These are phyloP conservation scores for Kwoniella botswanensis DNA, from an alignment of 768 basidiomycete genomes.

Conservation along the genomic window DNA sequence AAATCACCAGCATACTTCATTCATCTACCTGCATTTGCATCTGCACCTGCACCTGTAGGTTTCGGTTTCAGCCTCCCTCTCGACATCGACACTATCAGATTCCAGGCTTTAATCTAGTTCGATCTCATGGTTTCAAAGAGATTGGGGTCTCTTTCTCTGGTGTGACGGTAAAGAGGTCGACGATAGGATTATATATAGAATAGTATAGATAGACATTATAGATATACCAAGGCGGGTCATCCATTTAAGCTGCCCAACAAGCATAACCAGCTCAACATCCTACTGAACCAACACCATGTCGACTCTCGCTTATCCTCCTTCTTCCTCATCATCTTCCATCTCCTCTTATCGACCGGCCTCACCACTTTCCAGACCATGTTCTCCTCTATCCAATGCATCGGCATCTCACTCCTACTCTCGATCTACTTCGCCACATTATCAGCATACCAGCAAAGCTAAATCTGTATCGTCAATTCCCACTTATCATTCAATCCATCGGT, in stretches of 20 bases:
- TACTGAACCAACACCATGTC: background rate
- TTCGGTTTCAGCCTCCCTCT: background rate
- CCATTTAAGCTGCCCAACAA: no score
- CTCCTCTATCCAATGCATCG: background rate
- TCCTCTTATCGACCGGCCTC: background rate
- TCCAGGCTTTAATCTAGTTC: background rate
- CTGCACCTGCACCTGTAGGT: background rate
- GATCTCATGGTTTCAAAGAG: no score
- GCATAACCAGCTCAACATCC: background rate
- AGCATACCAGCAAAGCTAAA: constrained; percentile 21
- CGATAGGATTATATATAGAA: no score
- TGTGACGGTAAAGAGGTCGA: background rate
- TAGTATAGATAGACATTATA: no score
- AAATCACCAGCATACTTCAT: background rate
- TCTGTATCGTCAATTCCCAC: constrained; percentile 33
- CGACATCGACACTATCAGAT: background rate
- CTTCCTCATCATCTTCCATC: constrained; percentile 3
- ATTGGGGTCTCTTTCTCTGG: background rate
- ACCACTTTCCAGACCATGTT: background rate
- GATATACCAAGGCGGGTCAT: no score
- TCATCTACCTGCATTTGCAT: background rate
- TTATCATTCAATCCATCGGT: constrained; percentile 9
- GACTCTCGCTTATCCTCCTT: background rate
- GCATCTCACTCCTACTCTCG: background rate
- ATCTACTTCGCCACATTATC: background rate